Base-by-base conservation (phyloP, 192 early-diverging fungal genomes). In the Coemansia sp. region DNA sequence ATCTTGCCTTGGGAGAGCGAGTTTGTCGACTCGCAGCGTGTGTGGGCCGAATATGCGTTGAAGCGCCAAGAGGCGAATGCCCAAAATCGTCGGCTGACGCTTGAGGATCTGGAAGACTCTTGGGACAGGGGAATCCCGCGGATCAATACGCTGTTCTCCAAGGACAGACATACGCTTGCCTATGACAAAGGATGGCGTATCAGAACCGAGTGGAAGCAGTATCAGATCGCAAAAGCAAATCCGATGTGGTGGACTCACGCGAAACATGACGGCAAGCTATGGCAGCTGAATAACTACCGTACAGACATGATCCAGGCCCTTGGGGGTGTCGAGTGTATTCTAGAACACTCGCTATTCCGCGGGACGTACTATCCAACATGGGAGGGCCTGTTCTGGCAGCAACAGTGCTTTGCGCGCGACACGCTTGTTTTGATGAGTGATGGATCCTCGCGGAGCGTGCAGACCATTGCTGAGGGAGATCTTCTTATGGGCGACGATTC, bases 151-250 rank as follows among this genome's bases (percentile, higher is more conserved):
- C 83, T 99, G 72, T 99, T 99, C 88, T 93, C 94, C 53, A 97
- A 96, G 85, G 97, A 99, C 77, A 82, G 97, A n/a, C 95, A 98
- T 71, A 99, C 97, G 9, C 85, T 99, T 55, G 97, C 97, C 33
- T 99, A 98, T 75, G 97, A 99, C 76, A 98, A 97, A 87, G 97
- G 97, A 45, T 99, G 97, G 97, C 90, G 97, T 68, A 87, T 99
- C 23, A 87, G 97, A 60, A 93, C 94, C 23, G 95, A 96, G 68
- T 98, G 94, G 78, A 99, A 99, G 85, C 93, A 97, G 86, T 99
- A 94, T 74, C 97, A 99, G 73, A 82, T 97, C 18, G 72, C 97
- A 43, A 95, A 95, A 78, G 92, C 90, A 62, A 98, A 99, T 69
- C 94, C 96, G 30, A 98, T 98, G 87, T 92, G 86, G 83, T 99